Conservation (phyloP, 371 early-diverging fungal species). For the Quaeritorhiza haematococci region DNA sequence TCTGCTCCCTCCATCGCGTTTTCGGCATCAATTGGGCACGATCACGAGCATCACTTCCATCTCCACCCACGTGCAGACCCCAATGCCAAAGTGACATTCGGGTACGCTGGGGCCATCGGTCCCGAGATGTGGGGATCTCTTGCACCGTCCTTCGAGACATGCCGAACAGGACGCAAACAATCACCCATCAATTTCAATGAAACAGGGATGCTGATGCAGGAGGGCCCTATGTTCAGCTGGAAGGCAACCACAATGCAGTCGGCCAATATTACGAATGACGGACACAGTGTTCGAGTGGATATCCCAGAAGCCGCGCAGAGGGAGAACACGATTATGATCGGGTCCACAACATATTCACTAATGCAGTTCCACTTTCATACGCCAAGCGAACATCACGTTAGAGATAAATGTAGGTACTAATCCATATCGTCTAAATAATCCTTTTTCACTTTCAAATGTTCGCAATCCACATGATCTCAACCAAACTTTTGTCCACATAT, state of each 20-base stretch:
- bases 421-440: background rate
- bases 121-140: too few relatives aligned
- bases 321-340: background rate
- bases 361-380: conserved; percentile 45
- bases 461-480: background rate
- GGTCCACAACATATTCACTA: conserved; percentile 17
- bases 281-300: conserved; percentile 39
- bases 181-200: conserved; percentile 12
- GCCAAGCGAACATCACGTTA: conserved; percentile 43
- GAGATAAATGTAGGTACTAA: conserved; percentile 10
- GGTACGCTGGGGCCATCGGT: too few relatives aligned
- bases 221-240: conserved; percentile 30
- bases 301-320: conserved; percentile 16
- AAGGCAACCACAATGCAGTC: conserved; percentile 44
- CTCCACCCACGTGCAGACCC: too few relatives aligned
- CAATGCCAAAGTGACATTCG: too few relatives aligned
- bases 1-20: too few relatives aligned
- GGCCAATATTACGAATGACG: conserved; percentile 39
- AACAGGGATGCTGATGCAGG: background rate
- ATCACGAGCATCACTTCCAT: too few relatives aligned
- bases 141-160: too few relatives aligned
- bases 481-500: background rate
- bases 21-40: too few relatives aligned
- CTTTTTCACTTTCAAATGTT: background rate
- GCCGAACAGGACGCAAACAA: conserved; percentile 19